These are phyloP conservation scores for Flaveria robusta DNA, from an alignment of 129 eudicot genomes.

Conservation along the genomic window DNA sequence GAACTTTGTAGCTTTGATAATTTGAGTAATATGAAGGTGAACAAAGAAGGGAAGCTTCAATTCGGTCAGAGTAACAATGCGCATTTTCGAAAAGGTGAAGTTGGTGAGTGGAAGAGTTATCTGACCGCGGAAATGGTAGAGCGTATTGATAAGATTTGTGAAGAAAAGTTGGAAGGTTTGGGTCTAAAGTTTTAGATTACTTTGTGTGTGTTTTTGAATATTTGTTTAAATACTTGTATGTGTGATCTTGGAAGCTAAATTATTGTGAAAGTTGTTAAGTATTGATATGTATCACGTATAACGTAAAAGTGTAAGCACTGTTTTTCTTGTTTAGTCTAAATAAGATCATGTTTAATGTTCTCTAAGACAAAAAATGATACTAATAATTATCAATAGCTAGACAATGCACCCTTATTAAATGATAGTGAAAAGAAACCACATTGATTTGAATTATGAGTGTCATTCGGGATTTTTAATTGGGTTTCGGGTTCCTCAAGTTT, in stretches of 20 bases:
- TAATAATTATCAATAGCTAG: too few relatives aligned
- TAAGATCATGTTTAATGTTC: not conserved
- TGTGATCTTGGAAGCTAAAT: too few relatives aligned
- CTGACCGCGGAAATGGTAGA: slow-evolving; percentile 44
- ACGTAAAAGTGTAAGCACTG: not conserved
- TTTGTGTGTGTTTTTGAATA: not conserved
- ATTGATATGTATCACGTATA: too few relatives aligned
- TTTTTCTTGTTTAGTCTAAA: not conserved
- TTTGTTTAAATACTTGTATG: too few relatives aligned
- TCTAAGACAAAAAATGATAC: too few relatives aligned
- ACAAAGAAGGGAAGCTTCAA: slow-evolving; percentile 45
- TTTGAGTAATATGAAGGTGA: slow-evolving; percentile 53
- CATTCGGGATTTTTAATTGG: too few relatives aligned
- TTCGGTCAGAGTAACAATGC: slow-evolving; percentile 20
- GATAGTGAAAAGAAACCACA: too few relatives aligned
- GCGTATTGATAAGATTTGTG: slow-evolving; percentile 30
- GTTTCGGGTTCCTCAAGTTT: too few relatives aligned
- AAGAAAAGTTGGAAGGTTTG: slow-evolving; percentile 16
- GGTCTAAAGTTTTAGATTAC: slow-evolving; percentile 18
- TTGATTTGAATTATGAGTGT: too few relatives aligned
- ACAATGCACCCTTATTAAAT: too few relatives aligned
- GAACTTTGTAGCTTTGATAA: slow-evolving; percentile 53
- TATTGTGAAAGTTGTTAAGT: too few relatives aligned
- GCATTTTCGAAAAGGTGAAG: slow-evolving; percentile 44
- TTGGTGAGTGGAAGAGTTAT: slow-evolving; percentile 50